phyloP scores from a whole-genome alignment of 2,329 filamentous ascomycete genomes.

The Colletotrichum sp. region DNA sequence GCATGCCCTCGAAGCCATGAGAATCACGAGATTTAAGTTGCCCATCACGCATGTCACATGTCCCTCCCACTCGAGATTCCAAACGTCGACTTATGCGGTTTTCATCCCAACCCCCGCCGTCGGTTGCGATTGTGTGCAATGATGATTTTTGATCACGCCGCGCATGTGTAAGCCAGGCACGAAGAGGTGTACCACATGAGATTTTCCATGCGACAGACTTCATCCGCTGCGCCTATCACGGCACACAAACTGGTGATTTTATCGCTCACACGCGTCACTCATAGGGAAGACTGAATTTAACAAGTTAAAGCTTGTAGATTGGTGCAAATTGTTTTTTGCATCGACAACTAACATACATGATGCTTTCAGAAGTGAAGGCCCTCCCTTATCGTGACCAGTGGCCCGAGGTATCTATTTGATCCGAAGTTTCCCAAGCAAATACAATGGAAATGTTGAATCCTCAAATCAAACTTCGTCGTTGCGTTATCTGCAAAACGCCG shows the following conservation, averaged over 20 bases:
- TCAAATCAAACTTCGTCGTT: background rate
- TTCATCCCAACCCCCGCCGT: background rate
- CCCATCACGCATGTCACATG: background rate
- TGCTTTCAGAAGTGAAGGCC: slow-evolving; percentile 8
- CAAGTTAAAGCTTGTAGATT: slow-evolving; percentile 4
- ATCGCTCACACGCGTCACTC: background rate
- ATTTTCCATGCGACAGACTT: background rate
- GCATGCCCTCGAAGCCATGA: background rate
- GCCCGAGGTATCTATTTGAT: slow-evolving; percentile 14
- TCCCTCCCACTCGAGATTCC: background rate
- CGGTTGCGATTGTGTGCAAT: background rate
- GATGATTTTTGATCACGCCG: background rate
- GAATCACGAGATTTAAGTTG: background rate
- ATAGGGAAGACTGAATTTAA: rapidly evolving
- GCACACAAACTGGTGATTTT: background rate
- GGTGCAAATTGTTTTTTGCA: background rate
- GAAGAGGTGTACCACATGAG: background rate
- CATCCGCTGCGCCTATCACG: background rate
- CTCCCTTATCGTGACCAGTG: background rate
- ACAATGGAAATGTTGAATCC: background rate
- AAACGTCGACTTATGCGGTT: background rate
- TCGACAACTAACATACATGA: background rate
- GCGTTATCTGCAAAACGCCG: background rate
- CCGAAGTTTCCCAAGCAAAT: background rate
- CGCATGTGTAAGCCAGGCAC: background rate